These are phyloP conservation scores for Balakata baccata DNA, from an alignment of 345 rosid species.

Conservation along the genomic window DNA sequence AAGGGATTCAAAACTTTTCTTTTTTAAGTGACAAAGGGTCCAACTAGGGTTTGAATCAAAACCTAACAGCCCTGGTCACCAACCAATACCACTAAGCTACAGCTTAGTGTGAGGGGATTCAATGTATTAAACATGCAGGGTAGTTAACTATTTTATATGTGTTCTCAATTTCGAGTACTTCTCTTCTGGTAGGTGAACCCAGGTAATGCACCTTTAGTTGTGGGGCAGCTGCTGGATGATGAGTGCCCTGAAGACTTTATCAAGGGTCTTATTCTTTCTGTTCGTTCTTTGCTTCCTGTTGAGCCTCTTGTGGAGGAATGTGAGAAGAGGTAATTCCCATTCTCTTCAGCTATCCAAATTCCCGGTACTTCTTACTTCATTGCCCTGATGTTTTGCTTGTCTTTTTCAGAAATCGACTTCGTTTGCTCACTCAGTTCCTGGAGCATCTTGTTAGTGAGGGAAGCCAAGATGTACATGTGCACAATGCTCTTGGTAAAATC, in stretches of 20 bases:
- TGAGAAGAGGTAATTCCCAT: slow-evolving; percentile 62
- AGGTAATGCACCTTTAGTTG: slow-evolving; percentile 96
- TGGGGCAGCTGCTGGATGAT: slow-evolving; percentile 86
- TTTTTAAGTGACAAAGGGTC: too few relatives aligned
- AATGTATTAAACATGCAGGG: neutral
- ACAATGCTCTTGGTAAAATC: slow-evolving; percentile 98
- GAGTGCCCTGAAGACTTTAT: slow-evolving; percentile 98
- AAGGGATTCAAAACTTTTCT: neutral
- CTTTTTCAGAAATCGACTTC: slow-evolving; percentile 85
- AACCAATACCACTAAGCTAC: too few relatives aligned
- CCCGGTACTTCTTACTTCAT: neutral
- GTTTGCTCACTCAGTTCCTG: slow-evolving; percentile 96
- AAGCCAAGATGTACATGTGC: slow-evolving; percentile 98
- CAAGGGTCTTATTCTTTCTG: slow-evolving; percentile 94
- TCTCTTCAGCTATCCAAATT: neutral
- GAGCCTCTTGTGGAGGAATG: slow-evolving; percentile 85
- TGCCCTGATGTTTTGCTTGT: slow-evolving; percentile 27
- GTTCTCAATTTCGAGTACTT: neutral
- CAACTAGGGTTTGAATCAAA: too few relatives aligned
- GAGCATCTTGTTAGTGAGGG: slow-evolving; percentile 99
- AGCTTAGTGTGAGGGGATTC: too few relatives aligned
- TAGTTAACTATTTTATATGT: neutral
- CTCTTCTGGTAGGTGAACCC: slow-evolving; percentile 72
- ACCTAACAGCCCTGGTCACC: too few relatives aligned
- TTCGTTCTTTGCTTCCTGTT: slow-evolving; percentile 75